phyloP scores from a whole-genome alignment of 2,329 filamentous ascomycete genomes.

The Microsporum audouinii region DNA sequence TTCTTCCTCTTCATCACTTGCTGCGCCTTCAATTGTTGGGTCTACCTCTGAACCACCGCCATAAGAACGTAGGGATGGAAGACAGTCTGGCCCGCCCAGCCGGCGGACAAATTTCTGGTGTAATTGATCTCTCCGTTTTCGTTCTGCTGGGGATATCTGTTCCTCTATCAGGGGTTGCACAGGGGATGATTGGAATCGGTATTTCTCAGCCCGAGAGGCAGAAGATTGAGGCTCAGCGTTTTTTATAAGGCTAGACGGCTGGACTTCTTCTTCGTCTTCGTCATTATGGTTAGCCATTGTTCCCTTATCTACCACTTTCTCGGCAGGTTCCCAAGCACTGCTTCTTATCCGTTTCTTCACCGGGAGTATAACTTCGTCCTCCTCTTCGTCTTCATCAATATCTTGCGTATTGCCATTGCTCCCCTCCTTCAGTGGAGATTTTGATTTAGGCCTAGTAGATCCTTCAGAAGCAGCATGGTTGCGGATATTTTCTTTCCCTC shows the following conservation, averaged over 20 bases:
- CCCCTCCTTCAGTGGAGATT: background rate
- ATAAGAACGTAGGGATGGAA: slow-evolving; percentile 51
- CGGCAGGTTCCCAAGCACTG: slow-evolving; percentile 15
- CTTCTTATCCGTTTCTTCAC: slow-evolving; percentile 32
- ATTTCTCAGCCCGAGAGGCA: slow-evolving; percentile 45
- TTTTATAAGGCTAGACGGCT: slow-evolving; percentile 7
- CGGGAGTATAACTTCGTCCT: slow-evolving; percentile 30
- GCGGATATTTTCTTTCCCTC: background rate
- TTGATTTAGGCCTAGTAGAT: background rate
- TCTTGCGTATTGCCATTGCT: slow-evolving; percentile 17
- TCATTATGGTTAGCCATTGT: slow-evolving; percentile 6
- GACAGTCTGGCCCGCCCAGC: slow-evolving; percentile 72
- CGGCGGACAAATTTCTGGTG: slow-evolving; percentile 84
- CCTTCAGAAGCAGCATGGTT: background rate
- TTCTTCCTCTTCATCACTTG: slow-evolving; percentile 47
- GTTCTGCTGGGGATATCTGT: slow-evolving; percentile 36
- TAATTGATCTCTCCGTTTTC: slow-evolving; percentile 55
- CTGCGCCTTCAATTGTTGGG: slow-evolving; percentile 51
- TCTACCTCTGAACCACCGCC: slow-evolving; percentile 43
- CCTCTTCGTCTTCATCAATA: slow-evolving; percentile 23
- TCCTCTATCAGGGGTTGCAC: slow-evolving; percentile 7
- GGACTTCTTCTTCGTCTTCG: slow-evolving; percentile 11
- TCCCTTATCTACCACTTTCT: slow-evolving; percentile 7
- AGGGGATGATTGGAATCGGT: slow-evolving; percentile 46
- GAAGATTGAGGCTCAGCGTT: slow-evolving; percentile 17